phyloP scores from a whole-genome alignment of 225 moss, liverwort and hornwort genomes.

The Pseudisothecium myosuroides region DNA sequence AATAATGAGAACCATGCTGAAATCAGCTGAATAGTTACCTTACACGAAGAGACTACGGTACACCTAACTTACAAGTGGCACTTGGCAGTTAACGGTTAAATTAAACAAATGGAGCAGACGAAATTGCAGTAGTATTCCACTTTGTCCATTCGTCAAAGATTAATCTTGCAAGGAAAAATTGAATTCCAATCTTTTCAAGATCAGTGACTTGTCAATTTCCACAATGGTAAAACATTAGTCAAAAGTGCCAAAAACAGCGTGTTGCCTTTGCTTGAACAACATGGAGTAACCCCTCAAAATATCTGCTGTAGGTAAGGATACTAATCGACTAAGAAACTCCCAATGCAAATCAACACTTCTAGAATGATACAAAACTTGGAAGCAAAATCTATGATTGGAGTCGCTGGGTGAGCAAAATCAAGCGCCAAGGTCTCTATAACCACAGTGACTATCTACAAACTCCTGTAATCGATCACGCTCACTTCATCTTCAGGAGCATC shows the following conservation, averaged over 20 bases:
- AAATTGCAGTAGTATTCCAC: background rate
- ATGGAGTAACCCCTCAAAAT: background rate
- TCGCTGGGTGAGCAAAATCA: background rate
- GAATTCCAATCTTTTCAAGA: background rate
- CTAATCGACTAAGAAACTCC: background rate
- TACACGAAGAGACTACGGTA: background rate
- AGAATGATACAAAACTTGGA: slow-evolving; percentile 18
- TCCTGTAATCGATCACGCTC: slow-evolving; percentile 97
- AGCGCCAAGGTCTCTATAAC: background rate
- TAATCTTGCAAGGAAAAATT: background rate
- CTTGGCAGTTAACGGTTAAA: background rate
- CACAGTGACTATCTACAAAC: slow-evolving; percentile 49
- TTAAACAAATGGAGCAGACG: background rate
- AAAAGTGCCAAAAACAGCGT: background rate
- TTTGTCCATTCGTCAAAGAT: background rate
- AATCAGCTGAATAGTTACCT: too few species aligned
- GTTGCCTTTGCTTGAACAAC: background rate
- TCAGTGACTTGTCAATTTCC: background rate
- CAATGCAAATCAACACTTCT: slow-evolving; percentile 1
- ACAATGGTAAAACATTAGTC: background rate
- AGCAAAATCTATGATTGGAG: background rate
- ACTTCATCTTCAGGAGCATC: slow-evolving; percentile 99
- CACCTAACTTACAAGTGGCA: background rate
- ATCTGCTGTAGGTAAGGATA: background rate
- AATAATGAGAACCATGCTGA: too few species aligned